Evolutionary conservation across 208 protist species (phyloP).

Genomic region (Trypanosoma platydactyli): DNA sequence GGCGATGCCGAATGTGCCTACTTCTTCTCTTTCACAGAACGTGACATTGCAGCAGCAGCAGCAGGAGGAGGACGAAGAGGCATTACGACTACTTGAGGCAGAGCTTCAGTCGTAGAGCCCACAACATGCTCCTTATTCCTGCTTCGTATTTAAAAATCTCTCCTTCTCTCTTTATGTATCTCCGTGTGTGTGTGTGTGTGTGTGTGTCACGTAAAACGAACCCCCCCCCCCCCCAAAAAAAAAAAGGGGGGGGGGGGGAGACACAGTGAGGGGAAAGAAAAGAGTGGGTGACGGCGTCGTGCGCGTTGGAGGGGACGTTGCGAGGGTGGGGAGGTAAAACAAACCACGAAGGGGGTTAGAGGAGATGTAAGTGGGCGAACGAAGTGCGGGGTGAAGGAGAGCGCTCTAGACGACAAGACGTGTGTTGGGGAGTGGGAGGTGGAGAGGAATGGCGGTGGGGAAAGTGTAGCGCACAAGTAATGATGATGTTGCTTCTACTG

Average conservation of each 20-base stretch:
- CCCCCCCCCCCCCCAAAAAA: background rate
- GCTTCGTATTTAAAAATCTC: background rate
- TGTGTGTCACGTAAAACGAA: background rate
- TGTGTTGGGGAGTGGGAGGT: too few species aligned
- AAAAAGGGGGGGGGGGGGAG: background rate
- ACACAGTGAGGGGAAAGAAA: background rate
- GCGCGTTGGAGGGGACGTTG: background rate
- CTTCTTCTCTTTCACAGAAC: constrained; percentile 28
- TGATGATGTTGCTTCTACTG: too few species aligned
- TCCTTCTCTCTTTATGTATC: background rate
- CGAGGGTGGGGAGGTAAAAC: background rate
- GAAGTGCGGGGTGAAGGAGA: too few species aligned
- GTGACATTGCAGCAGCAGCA: constrained; percentile 33
- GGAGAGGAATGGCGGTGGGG: too few species aligned
- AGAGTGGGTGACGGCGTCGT: background rate
- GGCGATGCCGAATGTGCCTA: constrained; percentile 43
- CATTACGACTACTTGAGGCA: constrained; percentile 62
- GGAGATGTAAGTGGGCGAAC: too few species aligned
- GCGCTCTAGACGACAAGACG: too few species aligned
- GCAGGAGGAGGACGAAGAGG: constrained; percentile 75
- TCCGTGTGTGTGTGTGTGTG: constrained; percentile 5
- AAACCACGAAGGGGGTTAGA: background rate
- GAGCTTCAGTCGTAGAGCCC: constrained; percentile 50
- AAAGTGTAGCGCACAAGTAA: too few species aligned
- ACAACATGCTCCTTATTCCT: background rate